phyloP scores from a whole-genome alignment of 2,329 filamentous ascomycete species.

The Diplocarpon rosae region DNA sequence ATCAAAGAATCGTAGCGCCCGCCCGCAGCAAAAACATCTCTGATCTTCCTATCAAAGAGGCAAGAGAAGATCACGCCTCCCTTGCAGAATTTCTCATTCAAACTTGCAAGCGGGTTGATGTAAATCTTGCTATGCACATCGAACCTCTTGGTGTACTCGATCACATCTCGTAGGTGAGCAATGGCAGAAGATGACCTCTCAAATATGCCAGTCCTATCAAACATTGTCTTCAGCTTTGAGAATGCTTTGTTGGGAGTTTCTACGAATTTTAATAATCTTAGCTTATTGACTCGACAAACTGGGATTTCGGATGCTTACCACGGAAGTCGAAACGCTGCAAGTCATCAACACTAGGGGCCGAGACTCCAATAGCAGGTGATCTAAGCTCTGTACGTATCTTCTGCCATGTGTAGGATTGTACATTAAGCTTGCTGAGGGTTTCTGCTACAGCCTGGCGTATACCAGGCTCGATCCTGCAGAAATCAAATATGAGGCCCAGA shows the following conservation, averaged over 20 bases:
- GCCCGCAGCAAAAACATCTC: conserved; percentile 83
- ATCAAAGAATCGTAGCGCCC: conserved; percentile 89
- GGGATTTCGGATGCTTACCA: conserved; percentile 35
- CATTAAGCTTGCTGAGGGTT: conserved; percentile 75
- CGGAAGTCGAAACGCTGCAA: conserved; percentile 85
- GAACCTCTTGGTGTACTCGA: conserved; percentile 66
- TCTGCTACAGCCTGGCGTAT: conserved; percentile 68
- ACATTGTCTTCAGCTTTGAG: conserved; percentile 45
- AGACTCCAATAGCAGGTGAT: conserved; percentile 68
- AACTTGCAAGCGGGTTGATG: conserved; percentile 72
- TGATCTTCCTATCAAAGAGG: conserved; percentile 72
- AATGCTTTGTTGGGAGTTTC: conserved; percentile 47
- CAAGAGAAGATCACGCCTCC: conserved; percentile 85
- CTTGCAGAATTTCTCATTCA: conserved; percentile 84
- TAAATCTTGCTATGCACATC: conserved; percentile 69
- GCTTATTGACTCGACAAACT: not conserved
- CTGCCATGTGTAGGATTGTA: conserved; percentile 68
- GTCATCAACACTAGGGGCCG: conserved; percentile 83
- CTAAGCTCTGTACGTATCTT: conserved; percentile 75
- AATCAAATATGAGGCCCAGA: conserved; percentile 79
- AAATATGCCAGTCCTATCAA: conserved; percentile 54
- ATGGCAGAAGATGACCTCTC: conserved; percentile 68
- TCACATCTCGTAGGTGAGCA: conserved; percentile 68
- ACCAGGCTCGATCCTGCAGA: conserved; percentile 64
- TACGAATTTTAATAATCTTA: conserved; percentile 22